Evolutionary conservation across 2,329 filamentous ascomycete species (phyloP), one percentile per base, ranked within the genome.

Genomic region (Cercospora janseana): DNA sequence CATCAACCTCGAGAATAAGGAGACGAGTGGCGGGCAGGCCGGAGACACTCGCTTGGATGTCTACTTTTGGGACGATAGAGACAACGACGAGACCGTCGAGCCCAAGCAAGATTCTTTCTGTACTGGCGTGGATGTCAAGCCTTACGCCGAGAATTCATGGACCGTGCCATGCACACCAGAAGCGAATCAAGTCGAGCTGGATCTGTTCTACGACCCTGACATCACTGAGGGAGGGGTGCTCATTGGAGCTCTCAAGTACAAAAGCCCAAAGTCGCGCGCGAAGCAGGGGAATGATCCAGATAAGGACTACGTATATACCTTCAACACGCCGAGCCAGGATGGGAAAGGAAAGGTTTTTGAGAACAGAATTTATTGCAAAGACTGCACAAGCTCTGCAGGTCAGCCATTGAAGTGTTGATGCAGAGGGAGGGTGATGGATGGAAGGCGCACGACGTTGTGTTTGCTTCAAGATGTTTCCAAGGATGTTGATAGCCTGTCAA

Each of bases 71-170:
- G 53, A 56, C 20, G 49, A 56, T 23, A 32, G 15, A 3, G 46
- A 56, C 46, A 56, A 56, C 27, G 42, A 56, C 38, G 10, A 41
- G 12, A 37, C 52, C 35, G 53, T 52, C 9, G 49, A 56, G 7
- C 27, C 50, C 5, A 23, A 52, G 12, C 50, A 50, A 18, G 53
- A 55, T 37, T 34, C 49, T 16, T 52, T 56, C 41, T 56, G 53
- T 24, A 6, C 34, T 6, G 52, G 49, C 37, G 21, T 44, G 0
- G 53, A 56, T 12, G 46, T 52, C 18, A 52, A 50, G 13, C 49
- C 49, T 1, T 56, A 52, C 42, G 46, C 38, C 9, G 38, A 40
- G 15, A 52, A 56, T 21, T 28, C 46, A 6, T 56, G 53, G 53
- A 37, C 31, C 7, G 49, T 56, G 16, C 34, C 34, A 21, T 56